Base-by-base conservation (phyloP, 192 early-diverging fungal species). In the Coemansia guatemalensis region DNA sequence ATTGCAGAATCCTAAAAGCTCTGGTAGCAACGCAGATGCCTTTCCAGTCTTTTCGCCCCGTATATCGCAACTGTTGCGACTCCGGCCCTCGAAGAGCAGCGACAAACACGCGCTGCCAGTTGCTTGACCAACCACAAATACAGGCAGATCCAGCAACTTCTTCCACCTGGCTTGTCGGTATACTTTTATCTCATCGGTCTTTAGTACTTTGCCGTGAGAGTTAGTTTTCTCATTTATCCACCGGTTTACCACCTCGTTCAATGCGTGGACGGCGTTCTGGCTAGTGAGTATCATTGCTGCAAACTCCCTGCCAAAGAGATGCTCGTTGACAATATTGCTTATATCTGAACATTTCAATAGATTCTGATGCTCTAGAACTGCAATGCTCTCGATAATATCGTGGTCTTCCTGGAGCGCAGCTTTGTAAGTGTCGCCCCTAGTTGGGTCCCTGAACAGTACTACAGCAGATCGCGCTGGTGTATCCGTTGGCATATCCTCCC, bases 111-210 rank as follows among this genome's bases (percentile, higher is more conserved):
- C 60, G 5, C 30, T 18, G 20, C 35, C 64, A 26, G 77, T 80
- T 20, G 71, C 68, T 20, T 57, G 49, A 25, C 77, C 77, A 14
- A 80, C 77, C 17, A 74, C 77, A 65, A 80, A 80, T 55, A 74
- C 66, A 6, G 77, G 71, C 25, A 55, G 18, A 29, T 39, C 11
- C 3, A 74, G 35, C 3, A 80, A 53, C 20, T 27, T 24, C 22
- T 44, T 14, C 71, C 71, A 74, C 27, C 18, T 14, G 5, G 24
- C 39, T 1, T 33, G 41, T 52, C 24, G 26, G 25, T 35, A n/a
- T 30, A 5, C 26, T 20, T 39, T 22, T 22, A 25, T 50, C 39
- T 22, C 55, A 17, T 27, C 35, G 11, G 5, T 8, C 6, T 39
- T 39, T 39, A 39, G 11, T 12, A 39, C 11, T 39, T 39, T 12